phyloP scores from a whole-genome alignment of 2,329 filamentous ascomycete species.

The Boeremia exigua region DNA sequence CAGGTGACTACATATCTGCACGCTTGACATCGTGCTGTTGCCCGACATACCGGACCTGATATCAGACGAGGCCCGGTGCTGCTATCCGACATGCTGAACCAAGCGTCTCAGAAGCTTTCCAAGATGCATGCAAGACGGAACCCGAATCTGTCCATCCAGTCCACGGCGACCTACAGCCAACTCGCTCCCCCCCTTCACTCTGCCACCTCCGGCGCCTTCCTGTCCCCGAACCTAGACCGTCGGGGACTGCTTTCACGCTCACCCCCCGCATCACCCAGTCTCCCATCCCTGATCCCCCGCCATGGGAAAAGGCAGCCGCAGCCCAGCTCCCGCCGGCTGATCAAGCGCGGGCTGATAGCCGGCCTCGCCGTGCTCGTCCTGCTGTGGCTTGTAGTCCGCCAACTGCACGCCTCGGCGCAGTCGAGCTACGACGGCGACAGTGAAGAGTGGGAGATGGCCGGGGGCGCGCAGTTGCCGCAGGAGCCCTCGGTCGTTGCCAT shows the following conservation, averaged over 20 bases:
- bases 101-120: slow-evolving; percentile 42
- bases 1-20: slow-evolving; percentile 24
- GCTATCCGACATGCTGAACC: slow-evolving; percentile 43
- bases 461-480: slow-evolving; percentile 69
- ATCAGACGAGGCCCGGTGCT: slow-evolving; percentile 6
- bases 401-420: slow-evolving; percentile 25
- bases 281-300: slow-evolving; percentile 71
- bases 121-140: slow-evolving; percentile 56
- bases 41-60: slow-evolving; percentile 9
- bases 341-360: slow-evolving; percentile 64
- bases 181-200: slow-evolving; percentile 38
- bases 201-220: slow-evolving; percentile 44
- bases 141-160: slow-evolving; percentile 54
- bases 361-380: slow-evolving; percentile 55
- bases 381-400: slow-evolving; percentile 57
- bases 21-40: slow-evolving; percentile 20
- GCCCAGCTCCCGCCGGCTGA: slow-evolving; percentile 60
- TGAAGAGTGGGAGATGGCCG: slow-evolving; percentile 70
- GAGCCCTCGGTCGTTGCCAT: slow-evolving; percentile 76
- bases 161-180: slow-evolving; percentile 46
- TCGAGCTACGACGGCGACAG: slow-evolving; percentile 31
- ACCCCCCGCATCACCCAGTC: slow-evolving; percentile 72
- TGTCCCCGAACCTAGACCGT: slow-evolving; percentile 44
- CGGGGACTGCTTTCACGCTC: slow-evolving; percentile 70
- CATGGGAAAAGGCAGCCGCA: slow-evolving; percentile 66